Conservation (phyloP, 306 rosid genomes). For the Cotoneaster glaucophyllus region DNA sequence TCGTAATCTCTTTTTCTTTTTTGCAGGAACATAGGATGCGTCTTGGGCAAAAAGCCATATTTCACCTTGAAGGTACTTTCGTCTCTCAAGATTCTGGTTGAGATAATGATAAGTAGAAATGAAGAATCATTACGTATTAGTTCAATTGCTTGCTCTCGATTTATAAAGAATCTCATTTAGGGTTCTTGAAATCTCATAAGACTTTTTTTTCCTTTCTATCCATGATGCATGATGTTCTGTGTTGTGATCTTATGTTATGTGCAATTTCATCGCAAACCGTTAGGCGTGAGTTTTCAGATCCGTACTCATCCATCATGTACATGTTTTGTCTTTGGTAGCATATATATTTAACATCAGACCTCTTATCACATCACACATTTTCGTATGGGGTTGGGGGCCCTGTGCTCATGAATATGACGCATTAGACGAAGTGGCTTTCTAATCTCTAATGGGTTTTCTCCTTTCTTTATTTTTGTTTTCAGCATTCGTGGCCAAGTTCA, state of each 20-base stretch:
- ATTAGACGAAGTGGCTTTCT: not conserved
- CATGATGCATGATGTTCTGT: too few species aligned
- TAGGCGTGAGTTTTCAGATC: too few species aligned
- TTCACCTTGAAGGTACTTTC: constrained; percentile 79
- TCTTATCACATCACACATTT: too few species aligned
- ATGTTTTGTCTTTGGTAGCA: too few species aligned
- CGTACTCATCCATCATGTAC: too few species aligned
- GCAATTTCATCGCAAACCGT: too few species aligned
- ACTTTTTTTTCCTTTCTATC: too few species aligned
- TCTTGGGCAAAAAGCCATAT: constrained; percentile 90
- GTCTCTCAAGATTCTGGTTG: not conserved
- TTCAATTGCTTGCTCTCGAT: not conserved
- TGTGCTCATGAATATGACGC: not conserved
- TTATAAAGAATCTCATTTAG: not conserved
- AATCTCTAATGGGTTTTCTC: not conserved
- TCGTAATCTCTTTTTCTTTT: not conserved
- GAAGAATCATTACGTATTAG: not conserved
- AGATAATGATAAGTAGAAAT: not conserved
- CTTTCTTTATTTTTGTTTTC: constrained; percentile 13
- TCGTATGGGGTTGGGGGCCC: too few species aligned
- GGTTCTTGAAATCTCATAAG: too few species aligned
- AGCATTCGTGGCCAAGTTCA: constrained; percentile 96
- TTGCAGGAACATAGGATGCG: constrained; percentile 93
- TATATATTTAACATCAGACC: too few species aligned
- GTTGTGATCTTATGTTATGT: too few species aligned